These are phyloP conservation scores for Penicillium coffeae DNA, from an alignment of 495 filamentous ascomycete genomes.

Conservation along the genomic window DNA sequence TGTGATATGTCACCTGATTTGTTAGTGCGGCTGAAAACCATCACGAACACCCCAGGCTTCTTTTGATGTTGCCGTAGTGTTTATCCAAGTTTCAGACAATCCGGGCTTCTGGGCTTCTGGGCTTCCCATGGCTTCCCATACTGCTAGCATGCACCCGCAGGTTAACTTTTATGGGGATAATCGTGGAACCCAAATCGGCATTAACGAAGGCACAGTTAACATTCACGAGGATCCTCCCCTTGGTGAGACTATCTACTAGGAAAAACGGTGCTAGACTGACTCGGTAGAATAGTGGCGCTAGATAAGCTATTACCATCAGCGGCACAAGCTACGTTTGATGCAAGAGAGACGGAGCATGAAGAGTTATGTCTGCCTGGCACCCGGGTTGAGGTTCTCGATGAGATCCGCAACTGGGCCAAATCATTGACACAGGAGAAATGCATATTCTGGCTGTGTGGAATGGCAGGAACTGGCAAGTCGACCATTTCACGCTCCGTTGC, in stretches of 20 bases:
- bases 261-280: neutral
- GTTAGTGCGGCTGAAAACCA: neutral
- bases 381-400: neutral
- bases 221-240: neutral
- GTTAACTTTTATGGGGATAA: neutral
- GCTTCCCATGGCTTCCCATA: too few relatives aligned
- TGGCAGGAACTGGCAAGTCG: slow-evolving; percentile 4
- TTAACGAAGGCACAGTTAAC: neutral
- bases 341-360: slow-evolving; percentile 3
- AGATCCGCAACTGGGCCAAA: neutral
- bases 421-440: neutral
- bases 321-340: slow-evolving; percentile 13
- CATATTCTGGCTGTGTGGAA: slow-evolving; percentile 1
- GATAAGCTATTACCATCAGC: neutral
- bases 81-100: too few relatives aligned
- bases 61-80: too few relatives aligned
- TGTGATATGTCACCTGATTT: neutral
- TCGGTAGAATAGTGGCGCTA: neutral
- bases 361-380: neutral
- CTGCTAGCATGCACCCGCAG: neutral
- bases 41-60: too few relatives aligned
- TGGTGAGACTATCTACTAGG: neutral
- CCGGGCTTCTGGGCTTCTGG: too few relatives aligned
- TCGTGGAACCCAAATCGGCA: neutral
- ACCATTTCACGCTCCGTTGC: neutral